phyloP scores from a whole-genome alignment of 441 rosid species.

The Hura crepitans region DNA sequence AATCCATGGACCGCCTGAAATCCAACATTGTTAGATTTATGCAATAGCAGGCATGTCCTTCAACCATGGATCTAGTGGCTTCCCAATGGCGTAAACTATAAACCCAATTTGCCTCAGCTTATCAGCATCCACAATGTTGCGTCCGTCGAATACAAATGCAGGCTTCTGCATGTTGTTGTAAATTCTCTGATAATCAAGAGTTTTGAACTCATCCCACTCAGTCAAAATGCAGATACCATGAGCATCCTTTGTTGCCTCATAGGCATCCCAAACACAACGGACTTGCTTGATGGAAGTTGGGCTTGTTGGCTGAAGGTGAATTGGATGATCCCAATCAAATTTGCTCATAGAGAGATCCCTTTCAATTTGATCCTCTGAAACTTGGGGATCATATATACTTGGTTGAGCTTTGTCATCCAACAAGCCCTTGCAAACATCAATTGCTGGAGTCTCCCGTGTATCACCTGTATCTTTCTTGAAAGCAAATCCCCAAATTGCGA shows the following conservation, averaged over 20 bases:
- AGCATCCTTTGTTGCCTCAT: slow-evolving; percentile 64
- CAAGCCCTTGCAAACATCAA: slow-evolving; percentile 81
- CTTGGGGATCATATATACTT: slow-evolving; percentile 89
- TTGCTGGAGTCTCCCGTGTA: slow-evolving; percentile 84
- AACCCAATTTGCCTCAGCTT: slow-evolving; percentile 74
- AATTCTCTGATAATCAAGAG: slow-evolving; percentile 60
- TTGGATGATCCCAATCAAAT: slow-evolving; percentile 85
- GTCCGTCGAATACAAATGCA: slow-evolving; percentile 75
- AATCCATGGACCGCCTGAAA: too few species aligned
- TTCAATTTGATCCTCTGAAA: slow-evolving; percentile 71
- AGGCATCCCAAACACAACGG: slow-evolving; percentile 60
- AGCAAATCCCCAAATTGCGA: slow-evolving; percentile 71
- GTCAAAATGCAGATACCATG: slow-evolving; percentile 82
- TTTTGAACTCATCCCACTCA: slow-evolving; percentile 86
- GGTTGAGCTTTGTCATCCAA: slow-evolving; percentile 73
- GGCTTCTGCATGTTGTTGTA: slow-evolving; percentile 85
- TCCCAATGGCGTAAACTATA: slow-evolving; percentile 78
- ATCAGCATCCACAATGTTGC: slow-evolving; percentile 55
- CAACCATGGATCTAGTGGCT: slow-evolving; percentile 82
- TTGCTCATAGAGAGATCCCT: slow-evolving; percentile 83
- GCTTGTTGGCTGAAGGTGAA: slow-evolving; percentile 74
- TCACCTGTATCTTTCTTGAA: slow-evolving; percentile 91
- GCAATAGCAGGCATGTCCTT: slow-evolving; percentile 91
- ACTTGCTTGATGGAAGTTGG: slow-evolving; percentile 67
- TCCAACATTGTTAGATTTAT: slow-evolving; percentile 14